A percentile compares a stretch with the other conserved stretches of the same genome.
Evolutionary conservation across 257 asterid species (phyloP).

Genomic region (Thymus mandschuricus): DNA sequence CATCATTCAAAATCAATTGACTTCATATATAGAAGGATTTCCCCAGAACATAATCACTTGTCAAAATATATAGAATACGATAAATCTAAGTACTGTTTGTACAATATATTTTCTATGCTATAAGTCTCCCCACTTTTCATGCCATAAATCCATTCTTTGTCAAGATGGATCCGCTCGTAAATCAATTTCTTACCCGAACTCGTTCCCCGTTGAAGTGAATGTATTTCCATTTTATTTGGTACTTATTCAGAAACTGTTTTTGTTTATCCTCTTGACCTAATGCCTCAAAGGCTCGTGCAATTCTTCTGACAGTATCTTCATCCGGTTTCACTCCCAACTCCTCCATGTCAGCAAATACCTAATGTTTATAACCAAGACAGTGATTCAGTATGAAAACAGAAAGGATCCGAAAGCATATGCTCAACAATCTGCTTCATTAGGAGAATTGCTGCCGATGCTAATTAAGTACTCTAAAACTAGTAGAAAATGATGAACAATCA

Average conservation of each 20-base stretch:
- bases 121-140: not conserved
- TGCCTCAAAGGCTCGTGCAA: slow-evolving; percentile 67
- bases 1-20: not conserved
- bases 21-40: no score
- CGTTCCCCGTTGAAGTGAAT: slow-evolving; percentile 88
- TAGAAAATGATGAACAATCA: slow-evolving; percentile 34
- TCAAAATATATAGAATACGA: not conserved
- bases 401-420: not conserved
- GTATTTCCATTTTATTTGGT: slow-evolving; percentile 74
- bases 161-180: not conserved
- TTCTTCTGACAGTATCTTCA: slow-evolving; percentile 69
- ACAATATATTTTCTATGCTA: not conserved
- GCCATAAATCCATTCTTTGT: not conserved
- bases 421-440: not conserved
- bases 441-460: not conserved
- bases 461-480: not conserved
- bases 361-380: slow-evolving; percentile 20
- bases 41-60: no score
- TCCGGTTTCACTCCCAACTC: slow-evolving; percentile 91
- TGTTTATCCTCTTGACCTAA: slow-evolving; percentile 62
- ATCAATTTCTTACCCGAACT: slow-evolving; percentile 44
- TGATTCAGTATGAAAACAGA: not conserved
- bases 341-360: slow-evolving; percentile 98
- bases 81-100: not conserved
- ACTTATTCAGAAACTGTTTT: slow-evolving; percentile 48